These are phyloP conservation scores for Gynandropsis gynandra DNA, from an alignment of 345 rosid species.

Conservation along the genomic window DNA sequence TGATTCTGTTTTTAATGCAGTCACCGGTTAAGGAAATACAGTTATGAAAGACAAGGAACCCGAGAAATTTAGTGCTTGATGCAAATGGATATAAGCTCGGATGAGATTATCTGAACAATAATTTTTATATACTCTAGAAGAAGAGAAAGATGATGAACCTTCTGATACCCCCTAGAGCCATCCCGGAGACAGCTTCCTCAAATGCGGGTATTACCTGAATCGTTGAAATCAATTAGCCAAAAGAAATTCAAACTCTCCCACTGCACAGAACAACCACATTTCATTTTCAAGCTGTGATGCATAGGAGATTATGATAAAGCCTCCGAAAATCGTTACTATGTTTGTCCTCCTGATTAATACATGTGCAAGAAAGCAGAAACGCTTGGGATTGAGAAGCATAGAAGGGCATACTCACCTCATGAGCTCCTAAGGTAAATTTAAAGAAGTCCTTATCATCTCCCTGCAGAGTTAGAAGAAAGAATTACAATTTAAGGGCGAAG, in stretches of 20 bases:
- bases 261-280: no score
- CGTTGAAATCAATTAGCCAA: conserved; percentile 15
- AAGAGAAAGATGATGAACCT: conserved; percentile 43
- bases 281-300: no score
- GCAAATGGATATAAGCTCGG: not conserved
- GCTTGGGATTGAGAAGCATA: no score
- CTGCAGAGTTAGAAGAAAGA: conserved; percentile 34
- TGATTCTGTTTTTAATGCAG: conserved; percentile 2
- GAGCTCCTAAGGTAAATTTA: conserved; percentile 72
- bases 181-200: conserved; percentile 88
- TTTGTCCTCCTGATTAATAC: no score
- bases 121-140: no score
- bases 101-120: no score
- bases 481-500: not conserved
- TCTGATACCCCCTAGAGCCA: conserved; percentile 82
- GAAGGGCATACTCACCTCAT: conserved; percentile 36
- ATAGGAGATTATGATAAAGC: no score
- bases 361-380: no score
- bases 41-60: conserved; percentile 1
- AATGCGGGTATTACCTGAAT: conserved; percentile 91
- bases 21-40: not conserved
- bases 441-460: conserved; percentile 84
- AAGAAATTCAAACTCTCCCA: no score
- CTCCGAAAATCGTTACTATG: no score
- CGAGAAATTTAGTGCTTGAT: not conserved